Base-by-base conservation (phyloP, 192 early-diverging fungal genomes). In the Entomortierella chlamydospora region DNA sequence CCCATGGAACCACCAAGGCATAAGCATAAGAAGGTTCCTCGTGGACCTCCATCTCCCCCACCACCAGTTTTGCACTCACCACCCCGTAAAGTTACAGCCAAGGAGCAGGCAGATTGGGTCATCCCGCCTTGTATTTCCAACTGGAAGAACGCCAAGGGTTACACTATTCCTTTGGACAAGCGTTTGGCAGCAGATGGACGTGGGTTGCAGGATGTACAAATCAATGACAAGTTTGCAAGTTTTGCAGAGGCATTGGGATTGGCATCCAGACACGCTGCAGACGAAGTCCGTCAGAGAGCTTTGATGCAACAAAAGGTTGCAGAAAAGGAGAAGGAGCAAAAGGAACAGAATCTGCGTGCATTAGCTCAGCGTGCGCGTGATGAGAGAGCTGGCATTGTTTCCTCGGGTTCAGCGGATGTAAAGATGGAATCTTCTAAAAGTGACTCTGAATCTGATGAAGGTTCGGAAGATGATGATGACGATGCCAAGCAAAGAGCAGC, bases 111-210 rank as follows among this genome's bases (percentile, higher is more conserved):
- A 57, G 93, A 97, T 66, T 99, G 98, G 98, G 87, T 94, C 10
- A 96, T 99, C 57, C 98, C 98, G 49, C 98, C 98, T n/a, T 97
- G 94, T 70, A 97, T 99, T 49, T 95, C 93, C 68, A 99, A 98
- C 82, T 99, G 98, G 98, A 99, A 99, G 86, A 99, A 99, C 85
- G 94, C 95, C 57, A 98, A 99, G 73, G 98, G 98, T 37, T 99
- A 95, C 80, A 99, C 98, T 11, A 98, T 99, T 64, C 95, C 98
- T 18, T 85, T 99, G 43, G 98, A 99, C 83, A 99, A 99, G 83
- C 95, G 98, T 53, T 85, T 99, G 68, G 98, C 98, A 1, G 93
- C 95, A 18, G 98, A 99, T 78, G 98, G 95, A 28, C 91, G 97
- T 59, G 98, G 98, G 20, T 69, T 97, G 30, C 95, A 99, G 85